phyloP scores from a whole-genome alignment of 345 rosid species.

The Odontarrhena argentea region DNA sequence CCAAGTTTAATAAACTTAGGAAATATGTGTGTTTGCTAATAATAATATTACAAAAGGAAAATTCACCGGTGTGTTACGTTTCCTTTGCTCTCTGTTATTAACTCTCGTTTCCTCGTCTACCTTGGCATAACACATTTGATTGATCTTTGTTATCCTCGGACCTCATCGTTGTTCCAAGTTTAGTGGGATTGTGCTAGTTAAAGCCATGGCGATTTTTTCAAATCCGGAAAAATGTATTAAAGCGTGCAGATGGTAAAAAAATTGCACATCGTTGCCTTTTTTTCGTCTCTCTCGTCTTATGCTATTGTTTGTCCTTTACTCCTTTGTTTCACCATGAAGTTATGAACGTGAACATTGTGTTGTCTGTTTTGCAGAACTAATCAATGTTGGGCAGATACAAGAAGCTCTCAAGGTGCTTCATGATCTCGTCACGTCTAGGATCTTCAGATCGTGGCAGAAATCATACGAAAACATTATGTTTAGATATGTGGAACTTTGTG shows the following conservation, averaged over 20 bases:
- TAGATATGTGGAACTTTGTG: slow-evolving; percentile 94
- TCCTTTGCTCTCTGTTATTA: too few relatives aligned
- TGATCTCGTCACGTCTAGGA: slow-evolving; percentile 84
- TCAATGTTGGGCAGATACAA: slow-evolving; percentile 97
- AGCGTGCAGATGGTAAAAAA: slow-evolving; percentile 84
- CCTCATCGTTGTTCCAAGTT: too few relatives aligned
- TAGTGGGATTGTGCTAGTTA: too few relatives aligned
- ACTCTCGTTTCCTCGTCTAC: too few relatives aligned
- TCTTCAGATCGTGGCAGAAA: slow-evolving; percentile 95
- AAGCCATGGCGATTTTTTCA: slow-evolving; percentile 64
- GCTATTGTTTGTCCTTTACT: background rate
- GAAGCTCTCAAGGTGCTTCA: slow-evolving; percentile 94
- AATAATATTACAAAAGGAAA: too few relatives aligned
- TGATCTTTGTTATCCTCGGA: too few relatives aligned
- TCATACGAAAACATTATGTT: slow-evolving; percentile 89
- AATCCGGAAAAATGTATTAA: slow-evolving; percentile 87
- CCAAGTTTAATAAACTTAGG: too few relatives aligned
- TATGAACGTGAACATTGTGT: background rate
- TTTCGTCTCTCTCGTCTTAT: too few relatives aligned
- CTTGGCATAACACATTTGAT: too few relatives aligned
- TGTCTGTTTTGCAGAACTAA: slow-evolving; percentile 59
- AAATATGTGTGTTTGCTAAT: too few relatives aligned
- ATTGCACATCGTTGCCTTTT: background rate
- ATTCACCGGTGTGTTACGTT: too few relatives aligned
- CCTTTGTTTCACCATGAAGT: too few relatives aligned